Evolutionary conservation across 2,329 filamentous ascomycete genomes (phyloP).

Genomic region (Trichoderma sp.): DNA sequence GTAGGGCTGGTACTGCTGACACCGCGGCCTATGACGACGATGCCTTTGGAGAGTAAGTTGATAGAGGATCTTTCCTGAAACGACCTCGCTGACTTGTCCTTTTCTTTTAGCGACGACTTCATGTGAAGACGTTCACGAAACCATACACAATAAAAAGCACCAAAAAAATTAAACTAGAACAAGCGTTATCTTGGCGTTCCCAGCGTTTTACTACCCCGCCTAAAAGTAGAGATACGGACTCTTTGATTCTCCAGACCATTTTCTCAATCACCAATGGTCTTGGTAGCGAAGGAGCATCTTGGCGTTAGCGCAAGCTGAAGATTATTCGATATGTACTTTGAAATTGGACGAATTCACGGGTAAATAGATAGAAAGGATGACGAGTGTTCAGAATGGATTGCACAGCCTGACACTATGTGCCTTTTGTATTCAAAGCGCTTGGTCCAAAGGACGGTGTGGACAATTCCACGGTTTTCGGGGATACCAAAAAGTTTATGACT

Average conservation of each 20-base stretch:
- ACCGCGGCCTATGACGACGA: constrained; percentile 80
- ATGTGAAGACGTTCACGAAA: constrained; percentile 58
- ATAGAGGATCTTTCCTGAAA: background rate
- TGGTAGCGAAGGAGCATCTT: background rate
- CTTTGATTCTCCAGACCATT: constrained; percentile 2
- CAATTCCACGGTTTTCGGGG: background rate
- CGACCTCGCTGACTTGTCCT: constrained; percentile 32
- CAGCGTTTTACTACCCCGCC: constrained; percentile 11
- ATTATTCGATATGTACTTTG: constrained; percentile 1
- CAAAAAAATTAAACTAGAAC: constrained; percentile 4
- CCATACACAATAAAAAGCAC: background rate
- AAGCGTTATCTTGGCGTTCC: constrained; percentile 2
- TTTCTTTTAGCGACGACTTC: constrained; percentile 64
- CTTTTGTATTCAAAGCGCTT: background rate
- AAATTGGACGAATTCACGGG: constrained; percentile 10
- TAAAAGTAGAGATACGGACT: background rate
- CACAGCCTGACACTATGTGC: background rate
- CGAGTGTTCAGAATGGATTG: constrained; percentile 1
- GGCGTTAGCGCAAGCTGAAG: constrained; percentile 6
- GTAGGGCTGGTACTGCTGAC: constrained; percentile 66
- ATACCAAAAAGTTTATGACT: constrained; percentile 22
- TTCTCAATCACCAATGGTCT: constrained; percentile 1
- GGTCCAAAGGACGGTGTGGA: background rate
- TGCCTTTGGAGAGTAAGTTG: constrained; percentile 77
- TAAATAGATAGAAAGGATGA: background rate